Evolutionary conservation across 2,329 filamentous ascomycete genomes (phyloP).

Genomic region (Colletotrichum siamense): DNA sequence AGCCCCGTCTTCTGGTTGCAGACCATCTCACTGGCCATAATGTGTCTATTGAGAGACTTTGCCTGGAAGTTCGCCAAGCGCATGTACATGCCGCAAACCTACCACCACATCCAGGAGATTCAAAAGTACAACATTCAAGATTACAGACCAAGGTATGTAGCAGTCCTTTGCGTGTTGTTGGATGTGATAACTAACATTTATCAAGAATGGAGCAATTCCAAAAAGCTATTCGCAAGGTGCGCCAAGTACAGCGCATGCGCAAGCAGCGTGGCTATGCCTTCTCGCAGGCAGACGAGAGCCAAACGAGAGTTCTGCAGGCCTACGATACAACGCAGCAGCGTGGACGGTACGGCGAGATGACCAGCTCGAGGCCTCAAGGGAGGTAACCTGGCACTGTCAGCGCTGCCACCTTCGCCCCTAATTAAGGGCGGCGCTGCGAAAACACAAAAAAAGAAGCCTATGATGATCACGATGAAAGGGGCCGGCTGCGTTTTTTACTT

Average conservation of each 20-base stretch:
- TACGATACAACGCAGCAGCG: slow-evolving; percentile 95
- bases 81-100: slow-evolving; percentile 95
- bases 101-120: slow-evolving; percentile 99
- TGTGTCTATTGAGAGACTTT: slow-evolving; percentile 89
- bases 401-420: background rate
- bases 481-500: slow-evolving; percentile 15
- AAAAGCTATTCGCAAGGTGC: slow-evolving; percentile 97
- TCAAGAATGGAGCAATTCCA: slow-evolving; percentile 98
- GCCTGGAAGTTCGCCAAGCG: slow-evolving; percentile 97
- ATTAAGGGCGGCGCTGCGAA: background rate
- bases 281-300: slow-evolving; percentile 94
- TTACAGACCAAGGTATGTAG: slow-evolving; percentile 84
- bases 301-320: slow-evolving; percentile 92
- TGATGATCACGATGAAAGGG: slow-evolving; percentile 22
- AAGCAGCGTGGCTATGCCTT: slow-evolving; percentile 99
- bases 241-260: slow-evolving; percentile 98
- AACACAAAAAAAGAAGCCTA: background rate
- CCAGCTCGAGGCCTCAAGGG: slow-evolving; percentile 45
- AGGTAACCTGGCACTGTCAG: background rate
- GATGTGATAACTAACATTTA: slow-evolving; percentile 14
- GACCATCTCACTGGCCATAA: slow-evolving; percentile 76
- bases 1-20: slow-evolving; percentile 92
- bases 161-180: background rate
- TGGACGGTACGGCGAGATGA: slow-evolving; percentile 96
- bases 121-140: slow-evolving; percentile 99